These are phyloP conservation scores for Boletus sp. DNA, from an alignment of 768 basidiomycete species.

Conservation along the genomic window DNA sequence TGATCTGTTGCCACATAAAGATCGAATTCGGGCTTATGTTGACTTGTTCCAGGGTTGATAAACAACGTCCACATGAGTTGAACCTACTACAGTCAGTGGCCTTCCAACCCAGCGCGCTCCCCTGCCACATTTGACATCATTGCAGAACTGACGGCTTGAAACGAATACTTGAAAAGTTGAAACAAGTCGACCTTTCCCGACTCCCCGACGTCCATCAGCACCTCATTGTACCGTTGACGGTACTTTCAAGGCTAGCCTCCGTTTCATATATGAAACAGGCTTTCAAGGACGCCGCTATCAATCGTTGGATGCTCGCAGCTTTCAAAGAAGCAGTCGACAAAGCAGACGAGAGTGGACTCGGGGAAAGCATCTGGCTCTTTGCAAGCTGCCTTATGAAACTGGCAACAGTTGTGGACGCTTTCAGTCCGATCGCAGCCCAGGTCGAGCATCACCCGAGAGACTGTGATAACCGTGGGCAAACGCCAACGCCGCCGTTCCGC, in stretches of 20 bases:
- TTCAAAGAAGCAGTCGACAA: background rate
- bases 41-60: background rate
- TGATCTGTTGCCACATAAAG: background rate
- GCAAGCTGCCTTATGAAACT: constrained; percentile 1
- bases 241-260: background rate
- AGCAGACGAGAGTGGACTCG: background rate
- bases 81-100: background rate
- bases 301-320: background rate
- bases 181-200: background rate
- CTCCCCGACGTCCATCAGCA: background rate
- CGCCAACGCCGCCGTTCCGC: background rate
- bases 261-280: background rate
- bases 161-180: background rate
- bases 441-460: background rate
- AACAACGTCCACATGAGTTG: background rate
- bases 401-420: background rate
- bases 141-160: background rate
- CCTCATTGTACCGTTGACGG: constrained; percentile 1
- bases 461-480: background rate
- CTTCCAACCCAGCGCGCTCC: background rate
- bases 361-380: background rate
- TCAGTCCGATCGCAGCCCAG: background rate
- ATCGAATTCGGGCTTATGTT: background rate
- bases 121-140: background rate
- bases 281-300: background rate